These are phyloP conservation scores for Xerocomellus amylosporus DNA, from an alignment of 768 basidiomycete genomes.

Conservation along the genomic window DNA sequence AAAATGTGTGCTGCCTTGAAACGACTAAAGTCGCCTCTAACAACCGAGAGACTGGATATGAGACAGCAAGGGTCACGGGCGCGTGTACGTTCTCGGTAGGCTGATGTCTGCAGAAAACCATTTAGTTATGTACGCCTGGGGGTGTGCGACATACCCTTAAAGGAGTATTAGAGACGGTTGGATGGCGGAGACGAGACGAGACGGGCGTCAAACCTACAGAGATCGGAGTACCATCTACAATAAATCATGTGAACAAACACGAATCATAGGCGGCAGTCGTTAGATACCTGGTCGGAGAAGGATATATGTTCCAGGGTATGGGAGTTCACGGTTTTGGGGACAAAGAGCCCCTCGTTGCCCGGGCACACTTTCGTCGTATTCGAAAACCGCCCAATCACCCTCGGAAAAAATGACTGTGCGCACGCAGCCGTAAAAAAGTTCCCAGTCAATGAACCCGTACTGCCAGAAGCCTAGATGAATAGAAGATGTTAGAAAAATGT, in stretches of 20 bases:
- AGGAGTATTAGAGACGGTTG: neutral
- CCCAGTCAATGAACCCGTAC: neutral
- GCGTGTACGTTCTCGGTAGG: neutral
- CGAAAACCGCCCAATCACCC: neutral
- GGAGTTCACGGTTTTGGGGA: neutral
- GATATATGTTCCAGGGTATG: neutral
- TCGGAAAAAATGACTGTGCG: neutral
- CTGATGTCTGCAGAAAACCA: neutral
- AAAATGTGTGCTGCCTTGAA: conserved; percentile 17
- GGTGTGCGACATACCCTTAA: neutral
- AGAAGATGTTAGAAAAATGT: neutral
- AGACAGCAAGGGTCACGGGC: neutral
- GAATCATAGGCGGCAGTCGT: neutral
- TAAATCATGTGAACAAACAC: neutral
- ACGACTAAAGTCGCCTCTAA: neutral
- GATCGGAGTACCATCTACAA: neutral
- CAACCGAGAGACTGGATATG: neutral
- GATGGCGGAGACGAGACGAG: neutral
- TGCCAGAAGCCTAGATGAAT: neutral
- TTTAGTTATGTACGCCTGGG: neutral
- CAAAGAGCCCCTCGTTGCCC: neutral
- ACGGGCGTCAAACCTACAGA: neutral
- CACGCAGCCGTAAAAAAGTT: neutral
- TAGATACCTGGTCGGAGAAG: neutral
- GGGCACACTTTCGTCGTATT: neutral